phyloP scores from a whole-genome alignment of 305 asterid genomes.

The Vinca major region DNA sequence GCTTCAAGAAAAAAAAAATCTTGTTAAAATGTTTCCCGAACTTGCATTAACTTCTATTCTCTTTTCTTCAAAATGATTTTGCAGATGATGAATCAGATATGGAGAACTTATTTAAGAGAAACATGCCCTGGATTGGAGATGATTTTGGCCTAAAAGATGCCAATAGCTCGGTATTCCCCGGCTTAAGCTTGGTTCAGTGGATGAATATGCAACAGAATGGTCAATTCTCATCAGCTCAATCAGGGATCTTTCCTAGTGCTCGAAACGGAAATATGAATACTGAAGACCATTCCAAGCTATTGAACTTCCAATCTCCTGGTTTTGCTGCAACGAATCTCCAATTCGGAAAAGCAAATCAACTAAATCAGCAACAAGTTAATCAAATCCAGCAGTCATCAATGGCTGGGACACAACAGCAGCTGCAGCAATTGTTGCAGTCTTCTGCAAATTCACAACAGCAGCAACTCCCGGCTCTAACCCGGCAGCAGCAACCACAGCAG shows the following conservation, averaged over 20 bases:
- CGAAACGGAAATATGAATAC: constrained; percentile 29
- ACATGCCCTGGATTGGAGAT: constrained; percentile 81
- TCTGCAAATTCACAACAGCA: constrained; percentile 36
- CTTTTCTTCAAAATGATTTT: constrained; percentile 4
- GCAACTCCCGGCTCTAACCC: constrained; percentile 22
- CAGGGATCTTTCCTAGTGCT: constrained; percentile 40
- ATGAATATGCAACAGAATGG: constrained; percentile 89
- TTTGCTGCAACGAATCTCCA: constrained; percentile 48
- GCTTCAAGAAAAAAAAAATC: not conserved
- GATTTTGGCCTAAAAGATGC: constrained; percentile 64
- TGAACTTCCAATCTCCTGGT: constrained; percentile 69
- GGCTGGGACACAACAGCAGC: constrained; percentile 55
- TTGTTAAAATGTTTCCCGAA: not conserved
- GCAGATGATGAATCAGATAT: constrained; percentile 69
- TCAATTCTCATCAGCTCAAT: constrained; percentile 42
- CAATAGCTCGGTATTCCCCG: constrained; percentile 68
- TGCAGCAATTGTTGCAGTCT: constrained; percentile 39
- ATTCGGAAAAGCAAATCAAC: constrained; percentile 42
- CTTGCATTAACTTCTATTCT: not conserved
- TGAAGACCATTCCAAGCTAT: constrained; percentile 60
- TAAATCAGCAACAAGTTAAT: constrained; percentile 41
- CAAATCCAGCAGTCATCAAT: constrained; percentile 43
- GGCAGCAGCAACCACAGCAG: constrained; percentile 23
- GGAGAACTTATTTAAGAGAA: constrained; percentile 60
- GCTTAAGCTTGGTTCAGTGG: constrained; percentile 90